A percentile compares a stretch with the other conserved stretches of the same genome.
Conservation (phyloP, 495 filamentous ascomycete genomes). For the Talaromyces borbonicus region DNA sequence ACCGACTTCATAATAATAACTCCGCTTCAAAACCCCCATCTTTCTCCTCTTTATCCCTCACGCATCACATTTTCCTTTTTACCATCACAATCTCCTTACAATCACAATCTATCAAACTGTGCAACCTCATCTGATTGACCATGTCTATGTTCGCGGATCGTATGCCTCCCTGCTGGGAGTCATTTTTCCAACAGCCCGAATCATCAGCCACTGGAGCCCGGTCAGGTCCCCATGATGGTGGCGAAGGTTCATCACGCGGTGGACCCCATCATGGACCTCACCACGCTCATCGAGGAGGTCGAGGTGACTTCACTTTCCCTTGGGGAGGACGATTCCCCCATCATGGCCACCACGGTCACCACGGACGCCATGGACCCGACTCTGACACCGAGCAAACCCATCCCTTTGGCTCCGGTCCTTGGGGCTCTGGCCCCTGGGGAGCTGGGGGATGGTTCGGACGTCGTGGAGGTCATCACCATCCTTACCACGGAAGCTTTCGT, state of each 20-base stretch:
- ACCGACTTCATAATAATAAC: too few species aligned
- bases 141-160: slow-evolving; percentile 1
- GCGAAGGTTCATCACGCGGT: neutral
- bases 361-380: neutral
- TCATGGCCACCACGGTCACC: neutral
- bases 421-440: neutral
- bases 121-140: neutral
- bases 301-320: neutral
- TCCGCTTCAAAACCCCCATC: too few species aligned
- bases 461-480: neutral
- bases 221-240: neutral
- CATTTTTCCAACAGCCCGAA: neutral
- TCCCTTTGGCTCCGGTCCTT: too few species aligned
- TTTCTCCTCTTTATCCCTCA: too few species aligned
- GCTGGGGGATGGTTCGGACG: neutral
- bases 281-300: neutral
- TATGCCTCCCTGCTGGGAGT: neutral
- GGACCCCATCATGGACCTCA: neutral
- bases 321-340: neutral
- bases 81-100: neutral
- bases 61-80: neutral
- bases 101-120: neutral
- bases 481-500: neutral
- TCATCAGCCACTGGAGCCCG: neutral
- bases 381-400: neutral